Evolutionary conservation across 208 protist genomes (phyloP), one percentile per base, ranked within the genome.

Genomic region (Crithidia thermophila): DNA sequence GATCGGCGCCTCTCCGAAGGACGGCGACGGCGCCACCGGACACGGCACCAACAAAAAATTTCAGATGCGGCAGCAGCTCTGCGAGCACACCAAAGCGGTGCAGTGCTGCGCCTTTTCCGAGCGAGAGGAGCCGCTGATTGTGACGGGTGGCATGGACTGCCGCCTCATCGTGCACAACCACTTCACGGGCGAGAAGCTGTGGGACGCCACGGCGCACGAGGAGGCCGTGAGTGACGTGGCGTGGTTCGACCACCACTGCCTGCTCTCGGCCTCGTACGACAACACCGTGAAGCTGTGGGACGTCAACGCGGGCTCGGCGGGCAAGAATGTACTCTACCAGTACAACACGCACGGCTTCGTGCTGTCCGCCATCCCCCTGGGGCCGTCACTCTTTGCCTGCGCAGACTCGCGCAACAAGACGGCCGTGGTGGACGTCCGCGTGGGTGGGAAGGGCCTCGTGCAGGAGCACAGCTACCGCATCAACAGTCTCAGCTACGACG

Each of bases 231-330:
- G 80, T 34, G 85, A 93, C 61, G 71, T 94, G 20, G 65, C 79
- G 27, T 96, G 91, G 88, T 86, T 96, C 74, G 82, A 87, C 47
- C 61, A 77, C n/a, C 79, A 84, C 52, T 68, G 60, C 34, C 18
- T 96, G 34, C 81, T 96, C 8, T 90, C 85, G 47, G 91, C 84
- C 11, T 94, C 88, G 14, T 94, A 90, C 81, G 91, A 96, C 63
- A 71, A 75, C 46, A 94, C 88, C 23, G 88, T 94, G 51, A 93
- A 85, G 75, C 67, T 94, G 72, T 96, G 91, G 86, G 91, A 96
- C 53, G 67, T 81, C 31, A 82, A 86, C 18, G 74, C 77, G n/a
- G 68, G 72, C 16, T 69, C 75, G 46, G 40, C 34, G 30, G 55
- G 67, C 30, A 76, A 69, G 27, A 74, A 83, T 6, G 51, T 87